Base-by-base conservation (phyloP, 306 rosid genomes). In the Rubus parviflorus region DNA sequence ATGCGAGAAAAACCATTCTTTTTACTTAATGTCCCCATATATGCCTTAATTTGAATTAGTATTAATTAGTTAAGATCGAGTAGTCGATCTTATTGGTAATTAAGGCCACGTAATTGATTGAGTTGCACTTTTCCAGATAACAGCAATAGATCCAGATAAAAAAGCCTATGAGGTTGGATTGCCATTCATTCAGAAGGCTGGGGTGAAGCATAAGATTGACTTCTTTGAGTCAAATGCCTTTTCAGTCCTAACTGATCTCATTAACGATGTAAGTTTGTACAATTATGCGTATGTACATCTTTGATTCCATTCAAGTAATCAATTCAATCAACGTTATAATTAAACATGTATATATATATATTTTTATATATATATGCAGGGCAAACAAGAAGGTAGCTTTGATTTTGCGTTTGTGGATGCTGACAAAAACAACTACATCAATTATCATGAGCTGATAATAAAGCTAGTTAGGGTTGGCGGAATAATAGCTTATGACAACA, bases 371-470 rank as follows among this genome's bases (percentile, higher is more conserved):
- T n/a, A 25, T 15, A 38, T 13, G 75, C 82, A 84, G 84, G 83
- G 43, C 4, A 68, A 79, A 15, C 60, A 88, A 61, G 86, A 85
- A 76, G 89, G 79, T 20, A 74, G 73, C 2, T 90, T 81, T 72
- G 96, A 90, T 74, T 86, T 83, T 72, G 88, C 69, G 13, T 88
- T 88, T 71, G 96, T 86, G 77, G 96, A 90, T 49, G 91, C 91
- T 2, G 64, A 78, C 12, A 90, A 88, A 56, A 78, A 54, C 3
- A 73, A 23, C 19, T 85, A 83, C 74, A 76, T 66, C 4, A 41
- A 76, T 56, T 90, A 88, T 70, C 96, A 90, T 10, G 89, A 90
- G 23, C 20, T 51, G 71, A 64, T 90, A 43, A 2, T 86, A 23
- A 85, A 81, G 81, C 79, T 88, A 60, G 87, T 86, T 49, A 86